phyloP scores from a whole-genome alignment of 1,139 yeast species.

The Lodderomyces jiufengensis region DNA sequence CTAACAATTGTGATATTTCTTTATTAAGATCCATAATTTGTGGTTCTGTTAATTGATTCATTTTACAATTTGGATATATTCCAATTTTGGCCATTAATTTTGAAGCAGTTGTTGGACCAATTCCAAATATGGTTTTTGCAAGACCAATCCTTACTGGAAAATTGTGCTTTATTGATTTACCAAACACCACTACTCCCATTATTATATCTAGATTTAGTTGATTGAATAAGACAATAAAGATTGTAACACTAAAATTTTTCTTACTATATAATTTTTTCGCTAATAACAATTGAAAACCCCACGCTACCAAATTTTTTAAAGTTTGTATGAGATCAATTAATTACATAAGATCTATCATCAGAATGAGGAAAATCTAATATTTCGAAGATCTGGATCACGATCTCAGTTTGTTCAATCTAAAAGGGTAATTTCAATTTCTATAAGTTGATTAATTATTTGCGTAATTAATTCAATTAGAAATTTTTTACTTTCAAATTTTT shows the following conservation, averaged over 20 bases:
- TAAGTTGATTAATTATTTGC: too few relatives aligned
- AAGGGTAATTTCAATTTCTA: too few relatives aligned
- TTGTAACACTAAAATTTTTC: background rate
- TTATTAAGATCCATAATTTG: conserved; percentile 83
- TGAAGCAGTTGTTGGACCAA: conserved; percentile 74
- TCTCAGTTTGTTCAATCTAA: too few relatives aligned
- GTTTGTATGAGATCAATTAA: too few relatives aligned
- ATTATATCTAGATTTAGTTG: background rate
- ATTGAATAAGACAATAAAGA: background rate
- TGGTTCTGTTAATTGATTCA: conserved; percentile 88
- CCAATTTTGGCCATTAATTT: conserved; percentile 84
- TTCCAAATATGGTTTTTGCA: conserved; percentile 79
- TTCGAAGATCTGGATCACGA: too few relatives aligned
- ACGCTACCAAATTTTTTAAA: too few relatives aligned
- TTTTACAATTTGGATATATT: conserved; percentile 87
- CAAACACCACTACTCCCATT: conserved; percentile 76
- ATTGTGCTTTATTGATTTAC: conserved; percentile 62
- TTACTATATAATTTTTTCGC: too few relatives aligned
- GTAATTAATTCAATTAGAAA: too few relatives aligned
- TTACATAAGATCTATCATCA: too few relatives aligned
- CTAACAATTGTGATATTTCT: conserved; percentile 76
- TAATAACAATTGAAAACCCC: too few relatives aligned
- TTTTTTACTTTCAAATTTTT: too few relatives aligned
- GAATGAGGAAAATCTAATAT: too few relatives aligned
- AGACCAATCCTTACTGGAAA: conserved; percentile 59